Percentiles rank a stretch among this genome's conserved stretches.
These are phyloP conservation scores for Manihot esculenta DNA, from an alignment of 441 rosid species.

Conservation along the genomic window DNA sequence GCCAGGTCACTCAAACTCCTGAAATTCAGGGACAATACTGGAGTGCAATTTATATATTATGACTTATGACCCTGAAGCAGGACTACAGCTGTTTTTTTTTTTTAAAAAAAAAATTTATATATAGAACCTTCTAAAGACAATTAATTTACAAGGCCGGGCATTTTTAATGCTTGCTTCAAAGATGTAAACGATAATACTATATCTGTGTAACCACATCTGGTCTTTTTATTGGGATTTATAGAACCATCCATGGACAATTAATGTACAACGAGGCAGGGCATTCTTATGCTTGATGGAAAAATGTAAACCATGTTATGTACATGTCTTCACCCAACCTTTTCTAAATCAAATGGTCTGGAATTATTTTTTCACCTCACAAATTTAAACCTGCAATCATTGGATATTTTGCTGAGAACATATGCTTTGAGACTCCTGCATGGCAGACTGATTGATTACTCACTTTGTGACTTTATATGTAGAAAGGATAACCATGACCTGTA, in stretches of 20 bases:
- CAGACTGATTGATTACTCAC: slow-evolving; percentile 1
- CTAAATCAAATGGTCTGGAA: background rate
- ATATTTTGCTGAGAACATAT: background rate
- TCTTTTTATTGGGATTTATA: no score
- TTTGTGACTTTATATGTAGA: background rate
- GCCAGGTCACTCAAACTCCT: background rate
- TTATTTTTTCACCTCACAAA: background rate
- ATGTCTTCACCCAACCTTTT: background rate
- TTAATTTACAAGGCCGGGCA: background rate
- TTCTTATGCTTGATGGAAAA: background rate
- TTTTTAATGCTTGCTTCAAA: background rate
- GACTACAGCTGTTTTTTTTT: background rate
- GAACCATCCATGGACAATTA: background rate
- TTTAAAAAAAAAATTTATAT: no score
- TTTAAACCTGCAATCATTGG: background rate
- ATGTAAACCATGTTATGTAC: background rate
- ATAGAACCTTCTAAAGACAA: background rate
- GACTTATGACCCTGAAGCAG: background rate
- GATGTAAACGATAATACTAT: background rate
- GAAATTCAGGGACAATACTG: background rate
- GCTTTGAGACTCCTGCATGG: background rate
- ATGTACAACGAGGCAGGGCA: background rate
- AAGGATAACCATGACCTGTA: background rate
- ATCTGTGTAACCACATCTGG: no score
- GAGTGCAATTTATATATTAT: background rate